These are phyloP conservation scores for Pseudopyrenochaeta lycopersici DNA, from an alignment of 2,329 filamentous ascomycete species.

Conservation along the genomic window DNA sequence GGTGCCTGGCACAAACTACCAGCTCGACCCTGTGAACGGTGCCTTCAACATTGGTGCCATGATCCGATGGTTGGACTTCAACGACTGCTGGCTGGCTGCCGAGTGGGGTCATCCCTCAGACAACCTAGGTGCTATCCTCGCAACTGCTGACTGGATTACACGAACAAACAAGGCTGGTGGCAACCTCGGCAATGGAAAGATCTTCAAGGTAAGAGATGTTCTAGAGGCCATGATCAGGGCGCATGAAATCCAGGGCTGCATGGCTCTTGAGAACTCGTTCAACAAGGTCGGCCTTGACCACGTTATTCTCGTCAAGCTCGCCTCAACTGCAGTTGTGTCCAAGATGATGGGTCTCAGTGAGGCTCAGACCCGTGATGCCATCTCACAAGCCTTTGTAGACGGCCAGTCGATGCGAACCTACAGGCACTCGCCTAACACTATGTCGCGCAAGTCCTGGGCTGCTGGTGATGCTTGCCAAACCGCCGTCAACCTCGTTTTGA, in stretches of 20 bases:
- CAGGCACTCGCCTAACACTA: conserved; percentile 97
- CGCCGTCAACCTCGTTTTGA: conserved; percentile 88
- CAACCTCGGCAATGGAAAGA: conserved; percentile 74
- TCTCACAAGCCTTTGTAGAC: conserved; percentile 97
- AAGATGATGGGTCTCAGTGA: conserved; percentile 93
- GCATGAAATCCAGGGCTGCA: conserved; percentile 97
- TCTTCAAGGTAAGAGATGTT: conserved; percentile 88
- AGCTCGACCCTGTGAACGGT: conserved; percentile 92
- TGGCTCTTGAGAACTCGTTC: conserved; percentile 97
- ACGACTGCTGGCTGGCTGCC: conserved; percentile 98
- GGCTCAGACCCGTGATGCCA: conserved; percentile 91
- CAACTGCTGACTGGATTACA: conserved; percentile 96
- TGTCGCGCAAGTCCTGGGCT: conserved; percentile 99
- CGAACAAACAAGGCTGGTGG: conserved; percentile 91
- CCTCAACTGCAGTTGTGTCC: conserved; percentile 90
- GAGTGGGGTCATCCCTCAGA: conserved; percentile 99
- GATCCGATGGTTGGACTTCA: conserved; percentile 99
- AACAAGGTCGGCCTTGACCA: conserved; percentile 99
- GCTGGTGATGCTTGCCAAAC: conserved; percentile 97
- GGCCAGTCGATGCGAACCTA: conserved; percentile 96
- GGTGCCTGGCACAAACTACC: conserved; percentile 90
- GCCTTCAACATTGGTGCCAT: conserved; percentile 99
- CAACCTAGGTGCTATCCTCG: conserved; percentile 95
- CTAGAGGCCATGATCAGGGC: conserved; percentile 99
- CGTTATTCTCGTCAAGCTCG: conserved; percentile 97